These are phyloP conservation scores for Ascocoryne sarcoides DNA, from an alignment of 2,329 filamentous ascomycete genomes.

Conservation along the genomic window DNA sequence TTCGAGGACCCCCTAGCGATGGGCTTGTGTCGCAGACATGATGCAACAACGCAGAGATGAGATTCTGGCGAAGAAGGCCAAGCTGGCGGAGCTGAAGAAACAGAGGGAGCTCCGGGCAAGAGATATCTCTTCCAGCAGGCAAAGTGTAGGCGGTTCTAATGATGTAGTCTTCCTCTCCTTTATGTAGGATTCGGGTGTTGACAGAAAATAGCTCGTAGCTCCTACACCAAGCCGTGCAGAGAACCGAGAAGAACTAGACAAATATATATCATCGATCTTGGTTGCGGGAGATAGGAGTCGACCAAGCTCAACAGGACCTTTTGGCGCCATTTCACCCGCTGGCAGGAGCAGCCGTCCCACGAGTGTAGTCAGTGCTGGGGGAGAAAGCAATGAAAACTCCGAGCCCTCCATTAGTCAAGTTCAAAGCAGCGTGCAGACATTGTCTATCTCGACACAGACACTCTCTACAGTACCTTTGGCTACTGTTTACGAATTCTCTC, in stretches of 20 bases:
- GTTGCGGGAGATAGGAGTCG: slow-evolving; percentile 62
- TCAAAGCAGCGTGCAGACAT: slow-evolving; percentile 29
- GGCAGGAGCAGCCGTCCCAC: slow-evolving; percentile 69
- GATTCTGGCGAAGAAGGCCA: slow-evolving; percentile 92
- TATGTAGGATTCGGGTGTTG: slow-evolving; percentile 21
- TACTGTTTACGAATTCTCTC: slow-evolving; percentile 73
- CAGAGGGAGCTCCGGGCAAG: slow-evolving; percentile 77
- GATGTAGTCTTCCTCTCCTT: slow-evolving; percentile 48
- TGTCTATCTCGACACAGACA: slow-evolving; percentile 46
- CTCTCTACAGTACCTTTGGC: slow-evolving; percentile 65
- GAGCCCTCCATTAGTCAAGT: slow-evolving; percentile 41
- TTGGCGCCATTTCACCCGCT: slow-evolving; percentile 55
- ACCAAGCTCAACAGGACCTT: slow-evolving; percentile 57
- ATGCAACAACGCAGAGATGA: slow-evolving; percentile 84
- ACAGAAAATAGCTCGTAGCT: slow-evolving; percentile 49
- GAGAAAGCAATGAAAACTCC: slow-evolving; percentile 67
- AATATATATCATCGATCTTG: slow-evolving; percentile 74
- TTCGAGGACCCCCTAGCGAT: slow-evolving; percentile 19
- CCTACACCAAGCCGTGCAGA: slow-evolving; percentile 63
- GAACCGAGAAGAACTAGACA: slow-evolving; percentile 69
- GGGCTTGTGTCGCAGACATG: slow-evolving; percentile 22
- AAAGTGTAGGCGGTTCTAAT: slow-evolving; percentile 56
- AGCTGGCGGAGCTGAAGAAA: slow-evolving; percentile 90
- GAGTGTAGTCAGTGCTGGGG: slow-evolving; percentile 74
- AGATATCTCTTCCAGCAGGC: slow-evolving; percentile 62